phyloP scores from a whole-genome alignment of 208 protist genomes.

The Leishmania tropica region DNA sequence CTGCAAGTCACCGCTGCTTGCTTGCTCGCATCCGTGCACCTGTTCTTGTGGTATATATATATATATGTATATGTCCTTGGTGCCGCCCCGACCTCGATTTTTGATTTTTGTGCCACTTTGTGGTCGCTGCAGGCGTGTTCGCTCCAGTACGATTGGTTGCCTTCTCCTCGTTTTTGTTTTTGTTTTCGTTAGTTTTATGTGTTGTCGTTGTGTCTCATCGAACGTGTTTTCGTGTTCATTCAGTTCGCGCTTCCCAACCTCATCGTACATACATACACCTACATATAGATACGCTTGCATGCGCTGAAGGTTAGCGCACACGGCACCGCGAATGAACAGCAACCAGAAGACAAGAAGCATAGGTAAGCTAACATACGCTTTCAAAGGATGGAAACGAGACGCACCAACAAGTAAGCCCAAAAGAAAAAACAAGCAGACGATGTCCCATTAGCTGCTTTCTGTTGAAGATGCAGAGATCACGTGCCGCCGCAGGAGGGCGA shows the following conservation, averaged over 20 bases:
- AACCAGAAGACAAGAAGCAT: background rate
- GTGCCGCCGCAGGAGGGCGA: background rate
- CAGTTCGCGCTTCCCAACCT: background rate
- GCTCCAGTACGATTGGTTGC: background rate
- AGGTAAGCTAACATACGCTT: background rate
- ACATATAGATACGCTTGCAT: background rate
- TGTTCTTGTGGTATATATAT: background rate
- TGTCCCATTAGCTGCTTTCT: background rate
- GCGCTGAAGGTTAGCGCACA: background rate
- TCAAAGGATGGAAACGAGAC: background rate
- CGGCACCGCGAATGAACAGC: background rate
- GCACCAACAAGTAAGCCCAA: background rate
- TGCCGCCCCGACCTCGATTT: background rate
- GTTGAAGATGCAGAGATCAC: background rate
- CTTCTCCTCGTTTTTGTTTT: background rate
- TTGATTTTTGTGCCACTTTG: background rate
- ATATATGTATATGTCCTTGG: background rate
- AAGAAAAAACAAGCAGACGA: background rate
- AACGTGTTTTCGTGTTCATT: background rate
- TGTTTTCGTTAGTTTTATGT: background rate
- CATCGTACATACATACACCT: slow-evolving; percentile 3
- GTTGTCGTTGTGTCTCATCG: background rate
- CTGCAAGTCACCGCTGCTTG: background rate
- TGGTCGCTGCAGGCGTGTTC: background rate
- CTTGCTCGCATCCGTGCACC: background rate